A percentile compares a stretch with the other conserved stretches of the same genome.
Conservation (phyloP, 2,329 filamentous ascomycete genomes). For the Diaporthe ampelina region DNA sequence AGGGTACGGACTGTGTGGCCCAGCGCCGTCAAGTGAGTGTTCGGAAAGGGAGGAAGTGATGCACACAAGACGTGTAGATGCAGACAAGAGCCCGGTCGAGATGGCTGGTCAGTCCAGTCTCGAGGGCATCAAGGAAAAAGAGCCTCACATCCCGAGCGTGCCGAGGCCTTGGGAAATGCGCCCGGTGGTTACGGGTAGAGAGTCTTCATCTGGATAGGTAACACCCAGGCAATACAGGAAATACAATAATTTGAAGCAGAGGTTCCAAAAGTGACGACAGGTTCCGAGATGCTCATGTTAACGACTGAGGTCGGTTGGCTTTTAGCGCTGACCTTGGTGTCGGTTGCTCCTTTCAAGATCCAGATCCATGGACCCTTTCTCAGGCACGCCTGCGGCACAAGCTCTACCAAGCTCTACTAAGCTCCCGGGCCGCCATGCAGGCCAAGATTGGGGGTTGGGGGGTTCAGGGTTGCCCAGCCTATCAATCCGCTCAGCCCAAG, state of each 20-base stretch:
- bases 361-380: slow-evolving; percentile 1
- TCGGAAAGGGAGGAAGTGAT: not conserved
- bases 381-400: slow-evolving; percentile 25
- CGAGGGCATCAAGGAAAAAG: not conserved
- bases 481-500: not conserved
- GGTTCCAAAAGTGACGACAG: not conserved
- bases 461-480: not conserved
- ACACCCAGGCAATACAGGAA: not conserved
- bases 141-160: not conserved
- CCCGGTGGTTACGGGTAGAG: not conserved
- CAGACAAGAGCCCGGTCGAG: not conserved
- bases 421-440: slow-evolving; percentile 25
- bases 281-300: not conserved
- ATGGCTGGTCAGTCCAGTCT: not conserved
- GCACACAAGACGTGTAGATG: not conserved
- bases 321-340: slow-evolving; percentile 21
- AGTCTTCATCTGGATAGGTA: not conserved
- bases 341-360: not conserved
- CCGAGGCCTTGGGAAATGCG: not conserved
- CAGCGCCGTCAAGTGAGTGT: not conserved
- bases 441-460: slow-evolving; percentile 3
- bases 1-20: not conserved
- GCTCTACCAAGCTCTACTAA: slow-evolving; percentile 2
- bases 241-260: slow-evolving; percentile 1
- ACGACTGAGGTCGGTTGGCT: not conserved